phyloP scores from a whole-genome alignment of 2,329 filamentous ascomycete genomes.

The Penicillium sp. region DNA sequence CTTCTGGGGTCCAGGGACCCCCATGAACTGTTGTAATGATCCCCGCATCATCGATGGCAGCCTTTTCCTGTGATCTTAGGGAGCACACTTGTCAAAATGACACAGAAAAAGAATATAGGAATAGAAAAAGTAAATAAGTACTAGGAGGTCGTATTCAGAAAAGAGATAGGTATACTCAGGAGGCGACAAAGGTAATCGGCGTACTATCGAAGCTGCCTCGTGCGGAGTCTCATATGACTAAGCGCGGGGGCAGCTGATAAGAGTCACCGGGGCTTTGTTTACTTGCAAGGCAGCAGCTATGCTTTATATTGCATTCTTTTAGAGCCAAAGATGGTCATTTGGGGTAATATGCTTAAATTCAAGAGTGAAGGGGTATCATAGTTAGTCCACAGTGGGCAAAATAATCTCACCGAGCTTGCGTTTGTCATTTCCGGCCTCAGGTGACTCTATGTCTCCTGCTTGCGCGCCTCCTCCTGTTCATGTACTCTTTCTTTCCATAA shows the following conservation, averaged over 20 bases:
- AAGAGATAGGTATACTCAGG: neutral
- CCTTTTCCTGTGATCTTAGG: neutral
- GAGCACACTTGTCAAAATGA: neutral
- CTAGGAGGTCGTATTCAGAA: neutral
- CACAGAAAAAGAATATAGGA: neutral
- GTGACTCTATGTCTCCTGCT: neutral
- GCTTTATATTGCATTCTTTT: neutral
- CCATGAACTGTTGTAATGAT: conserved; percentile 19
- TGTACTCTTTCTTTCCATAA: conserved; percentile 63
- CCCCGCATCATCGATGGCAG: conserved; percentile 17
- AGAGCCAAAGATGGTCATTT: neutral
- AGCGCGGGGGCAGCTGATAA: conserved; percentile 5
- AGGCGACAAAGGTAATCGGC: neutral
- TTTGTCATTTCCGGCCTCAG: neutral
- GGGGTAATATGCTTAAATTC: neutral
- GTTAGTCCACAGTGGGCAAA: neutral
- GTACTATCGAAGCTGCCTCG: neutral
- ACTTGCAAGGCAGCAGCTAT: neutral
- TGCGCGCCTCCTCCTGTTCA: conserved; percentile 31
- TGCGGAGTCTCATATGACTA: conserved; percentile 6
- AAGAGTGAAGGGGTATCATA: conserved; percentile 20
- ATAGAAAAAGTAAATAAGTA: neutral
- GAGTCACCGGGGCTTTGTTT: neutral
- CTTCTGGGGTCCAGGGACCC: conserved; percentile 36
- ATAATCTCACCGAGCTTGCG: neutral